Evolutionary conservation across 371 early-diverging fungal genomes (phyloP), one percentile per base, ranked within the genome.

Genomic region (Mortierella sp.): DNA sequence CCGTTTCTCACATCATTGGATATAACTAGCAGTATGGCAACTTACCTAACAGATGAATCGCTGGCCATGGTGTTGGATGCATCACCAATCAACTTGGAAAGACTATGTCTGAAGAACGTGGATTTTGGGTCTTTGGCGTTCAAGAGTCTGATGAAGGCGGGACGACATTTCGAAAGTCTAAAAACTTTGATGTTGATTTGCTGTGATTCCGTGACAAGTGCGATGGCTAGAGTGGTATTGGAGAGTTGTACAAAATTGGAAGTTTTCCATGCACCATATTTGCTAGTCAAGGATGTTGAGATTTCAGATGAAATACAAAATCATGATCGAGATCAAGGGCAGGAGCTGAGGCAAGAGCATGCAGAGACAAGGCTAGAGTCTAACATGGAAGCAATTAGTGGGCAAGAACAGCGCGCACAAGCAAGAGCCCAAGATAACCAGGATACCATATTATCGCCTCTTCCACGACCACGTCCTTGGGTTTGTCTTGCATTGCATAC

Each of bases 61-160:
- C 8, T 70, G 13, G 64, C 71, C 9, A 34, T 43, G 43, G 17
- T 70, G 3, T 42, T 70, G 10, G 35, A 64, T 17, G 71, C 71
- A 15, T 61, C 49, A 0, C 56, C 70, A 5, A 59, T 51, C 29
- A 9, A 26, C 22, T 61, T 64, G 22, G 64, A 64, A 23, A 45
- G 61, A 13, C n/a, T 70, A 6, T 34, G 58, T 34, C 64, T 70
- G 49, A 55, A 49, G 42, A 70, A 55, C 22, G 64, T 64, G 28
- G 71, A 64, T 40, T 70, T 70, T 37, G 71, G 71, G 12, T 59
- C 71, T 0, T 49, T 55, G 32, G 71, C 71, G 26, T 70, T 70
- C 37, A 26, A 59, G 47, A 63, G 64, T 58, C 45, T 70, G 26
- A 56, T 51, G 12, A 12, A 15, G 15, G 19, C 45, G 19, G 45